Base-by-base conservation (phyloP, 768 basidiomycete genomes). In the Russula dissimulans region DNA sequence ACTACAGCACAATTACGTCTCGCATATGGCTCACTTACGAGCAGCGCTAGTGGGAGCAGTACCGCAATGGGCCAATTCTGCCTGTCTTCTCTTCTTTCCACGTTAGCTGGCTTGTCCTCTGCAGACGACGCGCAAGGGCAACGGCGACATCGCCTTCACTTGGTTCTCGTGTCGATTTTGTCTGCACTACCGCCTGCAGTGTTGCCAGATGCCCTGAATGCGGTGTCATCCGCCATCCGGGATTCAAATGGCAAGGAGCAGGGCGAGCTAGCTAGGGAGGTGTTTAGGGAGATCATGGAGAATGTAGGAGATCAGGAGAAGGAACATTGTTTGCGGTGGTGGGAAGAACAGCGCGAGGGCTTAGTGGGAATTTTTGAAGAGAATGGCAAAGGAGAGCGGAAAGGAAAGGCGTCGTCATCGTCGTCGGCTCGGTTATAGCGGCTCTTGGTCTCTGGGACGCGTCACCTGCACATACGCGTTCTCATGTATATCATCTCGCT, bases 21-120 rank as follows among this genome's bases (percentile, higher is more conserved):
- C 43, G 90, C 92, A 6, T 91, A 81, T 67, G 76, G 85, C n/a
- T 80, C 86, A 7, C 76, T 92, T 12, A 82, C 89, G 29, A 75
- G 79, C 61, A 79, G 82, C 56, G 86, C 87, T 0, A 75, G 77
- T 42, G 64, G 34, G 49, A 43, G 53, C 34, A 32, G 67, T 62
- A 70, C 78, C 51, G 73, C 79, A 0, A 76, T 89, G n/a, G 82
- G 83, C 4, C 87, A 85, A 82, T 79, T 85, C 67, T 88, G 85
- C 71, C 73, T 91, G 22, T 61, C 39, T 18, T 62, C 48, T 49
- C 55, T 60, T 45, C 36, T 56, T 49, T 54, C 58, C 45, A 64
- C 68, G 9, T 65, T 75, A 48, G 22, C 50, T 0, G 65, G 70
- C 26, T 51, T 49, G 26, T 48, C 54, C 6, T 18, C 54, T 17